These are phyloP conservation scores for Inga leiocalycina DNA, from an alignment of 306 rosid genomes.

Conservation along the genomic window DNA sequence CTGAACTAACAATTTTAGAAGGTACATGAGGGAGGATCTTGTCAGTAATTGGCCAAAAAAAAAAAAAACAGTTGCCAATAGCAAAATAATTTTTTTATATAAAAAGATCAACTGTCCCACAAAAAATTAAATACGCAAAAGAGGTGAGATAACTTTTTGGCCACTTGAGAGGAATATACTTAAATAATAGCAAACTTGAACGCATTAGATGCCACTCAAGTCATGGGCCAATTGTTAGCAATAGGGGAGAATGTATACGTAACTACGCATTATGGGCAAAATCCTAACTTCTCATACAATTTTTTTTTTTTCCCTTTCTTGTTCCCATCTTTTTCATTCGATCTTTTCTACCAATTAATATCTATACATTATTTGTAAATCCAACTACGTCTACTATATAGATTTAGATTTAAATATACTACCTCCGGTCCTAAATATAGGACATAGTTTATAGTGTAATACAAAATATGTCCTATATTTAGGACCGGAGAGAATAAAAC, in stretches of 20 bases:
- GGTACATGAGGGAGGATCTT: neutral
- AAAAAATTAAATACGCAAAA: neutral
- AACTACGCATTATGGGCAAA: neutral
- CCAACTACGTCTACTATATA: neutral
- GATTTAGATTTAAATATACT: neutral
- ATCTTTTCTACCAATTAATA: too few relatives aligned
- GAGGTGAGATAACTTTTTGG: neutral
- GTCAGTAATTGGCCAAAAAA: neutral
- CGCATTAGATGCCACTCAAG: neutral
- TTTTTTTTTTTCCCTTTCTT: neutral
- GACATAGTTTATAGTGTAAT: too few relatives aligned
- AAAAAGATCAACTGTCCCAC: neutral
- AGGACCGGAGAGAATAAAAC: too few relatives aligned
- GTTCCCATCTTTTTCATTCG: too few relatives aligned
- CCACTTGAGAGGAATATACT: neutral
- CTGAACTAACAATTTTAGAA: neutral
- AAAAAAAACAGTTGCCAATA: too few relatives aligned
- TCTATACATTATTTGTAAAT: too few relatives aligned
- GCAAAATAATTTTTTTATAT: too few relatives aligned
- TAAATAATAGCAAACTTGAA: neutral
- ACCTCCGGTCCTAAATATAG: too few relatives aligned
- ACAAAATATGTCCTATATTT: too few relatives aligned
- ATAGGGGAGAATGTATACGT: neutral
- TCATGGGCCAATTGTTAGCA: neutral
- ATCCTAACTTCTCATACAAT: neutral